Base-by-base conservation (phyloP, 306 rosid genomes). In the Cucurbita argyrosperma region DNA sequence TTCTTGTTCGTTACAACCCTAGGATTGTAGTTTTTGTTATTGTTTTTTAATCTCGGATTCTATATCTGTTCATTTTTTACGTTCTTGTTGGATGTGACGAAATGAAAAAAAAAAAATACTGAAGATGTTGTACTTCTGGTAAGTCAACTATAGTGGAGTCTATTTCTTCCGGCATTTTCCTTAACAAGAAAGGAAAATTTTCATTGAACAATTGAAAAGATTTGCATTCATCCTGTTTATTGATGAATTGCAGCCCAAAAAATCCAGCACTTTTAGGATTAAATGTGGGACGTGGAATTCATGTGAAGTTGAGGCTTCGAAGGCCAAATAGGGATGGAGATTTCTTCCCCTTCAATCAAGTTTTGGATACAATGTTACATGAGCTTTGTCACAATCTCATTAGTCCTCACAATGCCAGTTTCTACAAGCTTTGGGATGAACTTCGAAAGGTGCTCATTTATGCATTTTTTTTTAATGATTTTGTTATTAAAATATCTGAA, bases 391-490 rank as follows among this genome's bases (percentile, higher is more conserved):
- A 94, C 81, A 94, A 90, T 73, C 83, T 50, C 55, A 88, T 87
- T 72, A 87, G 92, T 63, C 89, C 96, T 78, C 98, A 94, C 70
- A 86, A 94, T 84, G 88, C 86, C 56, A 85, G 4, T 83, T 94
- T 90, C 89, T 89, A 90, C 90, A 89, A 84, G 88, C 96, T 94
- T 16, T 94, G 96, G 98, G 98, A 94, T 80, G 92, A 90, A 69
- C 96, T 90, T 75, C 80, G 97, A 82, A 87, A 90, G 96, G 98
- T 78, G 43, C n/a, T 21, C 14, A 14, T 68, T 67, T 71, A 68
- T 43, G 12, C 47, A 11, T 76, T 7, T 43, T 64, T 64, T 51
- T 13, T 78, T 64, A 30, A 73, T 71, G 53, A 19, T 82, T 18
- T 68, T 23, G n/a, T 40, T 1, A 38, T 4, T 71, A 23, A 26